A percentile compares a stretch with the other conserved stretches of the same genome.
Evolutionary conservation across 768 basidiomycete species (phyloP).

Genomic region (Dentipellis fragilis): DNA sequence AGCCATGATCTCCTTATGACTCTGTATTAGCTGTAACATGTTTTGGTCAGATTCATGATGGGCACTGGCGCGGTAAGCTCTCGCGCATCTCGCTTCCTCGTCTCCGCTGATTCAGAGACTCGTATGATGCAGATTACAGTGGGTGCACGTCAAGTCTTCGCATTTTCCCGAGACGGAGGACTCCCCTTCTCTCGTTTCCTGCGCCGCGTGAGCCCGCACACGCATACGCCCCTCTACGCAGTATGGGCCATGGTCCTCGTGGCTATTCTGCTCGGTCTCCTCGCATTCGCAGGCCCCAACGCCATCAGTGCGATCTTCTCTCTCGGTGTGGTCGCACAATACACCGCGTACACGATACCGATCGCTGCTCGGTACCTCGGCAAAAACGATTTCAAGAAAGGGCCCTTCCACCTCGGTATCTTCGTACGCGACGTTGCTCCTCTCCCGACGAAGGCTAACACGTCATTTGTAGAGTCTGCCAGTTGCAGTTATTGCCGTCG

Average conservation of each 20-base stretch:
- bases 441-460: background rate
- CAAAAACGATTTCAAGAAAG: conserved; percentile 14
- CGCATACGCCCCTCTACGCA: conserved; percentile 45
- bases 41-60: conserved; percentile 38
- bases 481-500: conserved; percentile 22
- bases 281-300: conserved; percentile 49
- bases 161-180: conserved; percentile 59
- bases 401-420: conserved; percentile 12
- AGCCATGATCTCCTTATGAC: background rate
- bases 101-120: background rate
- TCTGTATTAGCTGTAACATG: background rate
- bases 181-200: conserved; percentile 55
- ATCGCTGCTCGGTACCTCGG: conserved; percentile 21
- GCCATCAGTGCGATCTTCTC: conserved; percentile 26
- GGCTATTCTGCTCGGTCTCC: conserved; percentile 44
- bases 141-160: conserved; percentile 54
- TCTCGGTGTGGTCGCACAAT: conserved; percentile 9
- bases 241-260: conserved; percentile 40
- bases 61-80: conserved; percentile 40
- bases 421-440: background rate
- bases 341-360: conserved; percentile 21
- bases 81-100: conserved; percentile 1
- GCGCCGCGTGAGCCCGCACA: conserved; percentile 44
- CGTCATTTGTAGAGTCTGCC: conserved; percentile 19
- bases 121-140: conserved; percentile 26